phyloP scores from a whole-genome alignment of 139 green algal genomes.

The Tetraselmis chui region DNA sequence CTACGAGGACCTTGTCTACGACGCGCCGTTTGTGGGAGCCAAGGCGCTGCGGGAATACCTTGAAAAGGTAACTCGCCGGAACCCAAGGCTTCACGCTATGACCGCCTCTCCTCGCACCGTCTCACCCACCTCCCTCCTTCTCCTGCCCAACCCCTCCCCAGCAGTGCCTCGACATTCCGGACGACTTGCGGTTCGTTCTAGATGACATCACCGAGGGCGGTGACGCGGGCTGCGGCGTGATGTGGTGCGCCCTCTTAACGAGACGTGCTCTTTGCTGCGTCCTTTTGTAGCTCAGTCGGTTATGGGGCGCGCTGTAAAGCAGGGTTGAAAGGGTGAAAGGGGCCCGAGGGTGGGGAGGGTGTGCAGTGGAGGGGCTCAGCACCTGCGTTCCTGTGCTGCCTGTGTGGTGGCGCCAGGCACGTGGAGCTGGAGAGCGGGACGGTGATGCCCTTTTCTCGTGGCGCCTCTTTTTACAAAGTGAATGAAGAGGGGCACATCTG shows the following conservation, averaged over 20 bases:
- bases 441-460: slow-evolving; percentile 72
- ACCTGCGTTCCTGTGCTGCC: no score
- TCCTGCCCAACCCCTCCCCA: no score
- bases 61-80: not conserved
- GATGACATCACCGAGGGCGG: slow-evolving; percentile 63
- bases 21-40: not conserved
- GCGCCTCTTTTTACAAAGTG: slow-evolving; percentile 60
- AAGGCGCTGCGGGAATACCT: not conserved
- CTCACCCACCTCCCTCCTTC: no score
- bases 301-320: no score
- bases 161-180: slow-evolving; percentile 21
- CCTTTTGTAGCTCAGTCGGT: no score
- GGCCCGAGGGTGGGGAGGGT: no score
- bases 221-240: slow-evolving; percentile 40
- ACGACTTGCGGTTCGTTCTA: slow-evolving; percentile 65
- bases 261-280: no score
- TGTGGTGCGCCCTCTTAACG: slow-evolving; percentile 60
- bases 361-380: no score
- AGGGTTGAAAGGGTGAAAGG: no score
- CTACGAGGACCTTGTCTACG: not conserved
- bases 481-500: slow-evolving; percentile 46
- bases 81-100: no score
- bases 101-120: no score
- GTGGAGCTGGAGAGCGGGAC: slow-evolving; percentile 52
- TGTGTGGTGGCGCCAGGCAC: no score